Conservation (phyloP, 225 moss, liverwort and hornwort genomes). For the Pseudoscleropodium purum region DNA sequence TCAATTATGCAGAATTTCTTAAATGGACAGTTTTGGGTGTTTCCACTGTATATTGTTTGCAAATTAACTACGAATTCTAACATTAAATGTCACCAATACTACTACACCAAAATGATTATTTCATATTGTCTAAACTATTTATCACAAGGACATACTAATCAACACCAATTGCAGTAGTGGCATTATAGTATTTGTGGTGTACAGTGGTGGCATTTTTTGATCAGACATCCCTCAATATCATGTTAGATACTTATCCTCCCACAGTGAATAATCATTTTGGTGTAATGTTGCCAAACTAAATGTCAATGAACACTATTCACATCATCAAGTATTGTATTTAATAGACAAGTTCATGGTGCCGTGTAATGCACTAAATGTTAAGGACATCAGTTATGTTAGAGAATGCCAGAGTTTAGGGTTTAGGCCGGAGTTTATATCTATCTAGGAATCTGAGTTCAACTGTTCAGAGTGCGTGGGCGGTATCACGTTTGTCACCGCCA, state of each 20-base stretch:
- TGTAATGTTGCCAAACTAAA: neutral
- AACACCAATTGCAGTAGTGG: rapidly evolving
- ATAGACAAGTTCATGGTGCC: no score
- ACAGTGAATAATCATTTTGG: no score
- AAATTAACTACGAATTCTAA: neutral
- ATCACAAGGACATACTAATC: neutral
- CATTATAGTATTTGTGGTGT: no score
- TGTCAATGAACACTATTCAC: neutral
- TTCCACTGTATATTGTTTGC: neutral
- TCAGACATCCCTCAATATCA: neutral
- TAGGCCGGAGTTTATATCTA: no score
- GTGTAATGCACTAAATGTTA: no score
- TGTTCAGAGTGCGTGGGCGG: neutral
- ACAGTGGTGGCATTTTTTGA: rapidly evolving
- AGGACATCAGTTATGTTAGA: no score
- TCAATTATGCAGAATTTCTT: no score
- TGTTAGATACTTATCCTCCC: no score
- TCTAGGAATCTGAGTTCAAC: no score
- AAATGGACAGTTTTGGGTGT: no score
- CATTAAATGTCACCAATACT: neutral
- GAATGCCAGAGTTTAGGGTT: no score
- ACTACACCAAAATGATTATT: neutral
- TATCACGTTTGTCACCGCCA: neutral
- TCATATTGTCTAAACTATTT: no score
- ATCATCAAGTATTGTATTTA: neutral